These are phyloP conservation scores for Piper betle DNA, from an alignment of 164 flowering plant species.

Conservation along the genomic window DNA sequence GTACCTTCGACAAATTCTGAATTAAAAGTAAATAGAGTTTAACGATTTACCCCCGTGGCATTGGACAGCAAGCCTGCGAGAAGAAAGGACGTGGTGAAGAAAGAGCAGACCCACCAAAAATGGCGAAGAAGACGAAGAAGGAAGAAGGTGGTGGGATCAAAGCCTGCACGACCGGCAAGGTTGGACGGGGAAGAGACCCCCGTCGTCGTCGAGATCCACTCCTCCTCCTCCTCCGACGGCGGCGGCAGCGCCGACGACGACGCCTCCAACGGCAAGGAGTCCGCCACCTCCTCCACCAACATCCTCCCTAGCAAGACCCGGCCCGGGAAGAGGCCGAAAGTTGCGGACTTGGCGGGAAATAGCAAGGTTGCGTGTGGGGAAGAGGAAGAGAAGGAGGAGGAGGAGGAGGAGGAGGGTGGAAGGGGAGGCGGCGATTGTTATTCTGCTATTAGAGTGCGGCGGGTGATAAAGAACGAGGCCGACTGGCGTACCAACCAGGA, in stretches of 20 bases:
- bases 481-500: constrained; percentile 3
- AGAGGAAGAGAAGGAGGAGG: neutral
- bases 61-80: no score
- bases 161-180: neutral
- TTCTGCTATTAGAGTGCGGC: neutral
- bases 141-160: neutral
- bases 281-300: neutral
- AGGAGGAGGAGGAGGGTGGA: neutral
- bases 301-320: neutral
- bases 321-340: neutral
- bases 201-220: neutral
- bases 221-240: neutral
- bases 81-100: no score
- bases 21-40: no score
- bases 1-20: no score
- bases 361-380: neutral
- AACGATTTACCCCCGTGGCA: no score
- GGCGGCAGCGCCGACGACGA: neutral
- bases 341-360: neutral
- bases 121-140: neutral
- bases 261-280: neutral
- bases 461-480: neutral
- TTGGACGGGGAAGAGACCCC: neutral
- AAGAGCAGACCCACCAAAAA: no score
- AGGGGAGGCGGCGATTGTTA: neutral